Evolutionary conservation across 306 rosid genomes (phyloP).

Genomic region (Acacia melanoxylon): DNA sequence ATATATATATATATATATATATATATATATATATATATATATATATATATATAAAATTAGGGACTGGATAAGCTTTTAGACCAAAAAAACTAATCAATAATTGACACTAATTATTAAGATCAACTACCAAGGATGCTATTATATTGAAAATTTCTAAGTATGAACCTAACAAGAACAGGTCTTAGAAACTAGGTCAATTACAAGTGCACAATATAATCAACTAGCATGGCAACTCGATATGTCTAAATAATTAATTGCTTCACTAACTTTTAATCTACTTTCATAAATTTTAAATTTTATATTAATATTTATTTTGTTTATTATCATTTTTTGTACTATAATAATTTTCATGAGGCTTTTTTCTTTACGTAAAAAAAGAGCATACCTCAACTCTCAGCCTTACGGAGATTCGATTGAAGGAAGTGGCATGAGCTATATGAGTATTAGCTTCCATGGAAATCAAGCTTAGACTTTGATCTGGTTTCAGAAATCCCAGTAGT

Average conservation of each 20-base stretch:
- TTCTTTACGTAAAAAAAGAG: not conserved
- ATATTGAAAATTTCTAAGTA: not conserved
- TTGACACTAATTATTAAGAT: not conserved
- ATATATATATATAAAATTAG: too few species aligned
- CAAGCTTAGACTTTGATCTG: slow-evolving; percentile 45
- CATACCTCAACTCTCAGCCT: slow-evolving; percentile 82
- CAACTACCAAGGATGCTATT: not conserved
- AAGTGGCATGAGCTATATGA: slow-evolving; percentile 36
- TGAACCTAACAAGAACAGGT: not conserved
- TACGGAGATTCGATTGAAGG: slow-evolving; percentile 45
- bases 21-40: too few species aligned
- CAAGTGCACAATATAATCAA: not conserved
- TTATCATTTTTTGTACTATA: not conserved
- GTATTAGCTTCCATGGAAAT: slow-evolving; percentile 65
- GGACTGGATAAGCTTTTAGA: not conserved
- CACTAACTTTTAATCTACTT: not conserved
- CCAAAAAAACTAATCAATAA: too few species aligned
- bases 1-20: too few species aligned
- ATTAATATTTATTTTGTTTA: not conserved
- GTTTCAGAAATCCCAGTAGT: slow-evolving; percentile 68
- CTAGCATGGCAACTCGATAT: not conserved
- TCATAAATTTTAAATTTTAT: too few species aligned
- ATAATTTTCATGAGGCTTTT: not conserved
- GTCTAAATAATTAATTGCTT: not conserved
- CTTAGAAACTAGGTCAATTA: not conserved